Conservation (phyloP, 2,329 filamentous ascomycete species). For the Truncatella angustata region DNA sequence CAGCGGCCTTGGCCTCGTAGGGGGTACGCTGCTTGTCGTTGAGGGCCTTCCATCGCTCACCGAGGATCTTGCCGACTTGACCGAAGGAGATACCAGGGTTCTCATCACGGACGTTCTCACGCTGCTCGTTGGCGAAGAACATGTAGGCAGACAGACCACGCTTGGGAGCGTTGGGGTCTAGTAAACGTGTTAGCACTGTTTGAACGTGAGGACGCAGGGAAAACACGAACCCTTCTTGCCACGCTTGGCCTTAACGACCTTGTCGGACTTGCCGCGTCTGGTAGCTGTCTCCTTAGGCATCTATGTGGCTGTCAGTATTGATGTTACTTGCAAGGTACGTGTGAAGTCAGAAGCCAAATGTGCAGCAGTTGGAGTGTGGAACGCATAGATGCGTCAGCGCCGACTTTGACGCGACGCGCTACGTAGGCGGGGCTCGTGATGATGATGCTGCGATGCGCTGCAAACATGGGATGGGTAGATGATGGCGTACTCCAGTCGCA, state of each 20-base stretch:
- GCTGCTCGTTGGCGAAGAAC: constrained; percentile 99
- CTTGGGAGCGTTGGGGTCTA: constrained; percentile 98
- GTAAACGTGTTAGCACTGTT: constrained; percentile 11
- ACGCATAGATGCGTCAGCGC: neutral
- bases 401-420: neutral
- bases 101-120: constrained; percentile 96
- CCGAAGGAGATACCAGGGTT: constrained; percentile 98
- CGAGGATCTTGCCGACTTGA: constrained; percentile 96
- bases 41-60: constrained; percentile 97
- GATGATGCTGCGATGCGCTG: constrained; percentile 13
- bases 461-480: constrained; percentile 12
- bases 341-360: neutral
- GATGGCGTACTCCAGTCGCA: constrained; percentile 31
- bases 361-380: constrained; percentile 2
- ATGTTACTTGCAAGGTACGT: too few relatives aligned
- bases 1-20: constrained; percentile 94
- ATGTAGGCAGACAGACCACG: constrained; percentile 99
- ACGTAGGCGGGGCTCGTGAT: neutral
- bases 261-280: constrained; percentile 49
- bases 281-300: constrained; percentile 61
- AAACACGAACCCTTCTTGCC: constrained; percentile 58
- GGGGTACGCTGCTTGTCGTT: constrained; percentile 89
- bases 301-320: constrained; percentile 29
- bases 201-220: neutral
- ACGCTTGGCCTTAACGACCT: constrained; percentile 52